Conservation (phyloP, 345 rosid genomes). For the Arabidopsis thaliana region TAIR10.1 NC_003071.7:9570001-9570500, state of each 20-base stretch:
- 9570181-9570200: not conserved
- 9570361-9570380: no score
- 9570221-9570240: not conserved
- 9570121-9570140: not conserved
- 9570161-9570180: not conserved
- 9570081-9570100: not conserved
- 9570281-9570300: not conserved
- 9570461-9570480: no score
- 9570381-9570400: no score
- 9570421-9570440: no score
- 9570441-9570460: no score
- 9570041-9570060: not conserved
- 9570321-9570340: not conserved
- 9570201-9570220: not conserved
- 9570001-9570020: not conserved
- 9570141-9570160: not conserved
- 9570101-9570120: not conserved
- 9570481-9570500: no score
- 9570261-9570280: not conserved
- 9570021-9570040: not conserved
- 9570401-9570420: no score
- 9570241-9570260: not conserved
- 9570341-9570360: no score
- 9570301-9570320: not conserved
- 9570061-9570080: no score